Base-by-base conservation (phyloP, 345 rosid species). In the Lepidium africanum region DNA sequence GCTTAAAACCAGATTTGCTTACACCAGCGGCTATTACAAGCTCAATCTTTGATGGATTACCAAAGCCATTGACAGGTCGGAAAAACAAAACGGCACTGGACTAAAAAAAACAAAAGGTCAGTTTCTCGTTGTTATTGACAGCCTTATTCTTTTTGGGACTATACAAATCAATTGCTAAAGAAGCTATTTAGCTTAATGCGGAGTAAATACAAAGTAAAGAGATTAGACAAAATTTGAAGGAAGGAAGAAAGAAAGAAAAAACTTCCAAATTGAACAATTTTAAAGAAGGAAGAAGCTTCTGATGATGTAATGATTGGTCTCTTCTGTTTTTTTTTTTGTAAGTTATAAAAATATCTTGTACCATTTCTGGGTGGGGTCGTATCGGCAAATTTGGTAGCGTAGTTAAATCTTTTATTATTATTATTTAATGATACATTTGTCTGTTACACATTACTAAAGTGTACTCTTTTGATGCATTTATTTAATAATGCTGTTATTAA, bases 31-130 rank as follows among this genome's bases (percentile, higher is more conserved):
- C 87, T 2, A 85, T 70, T 25, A 76, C 79, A 48, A 76, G 78
- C 75, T 88, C 98, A 2, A 90, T 90, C 61, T 84, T 92, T 61
- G 98, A 90, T 76, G 94, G 96, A n/a, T 80, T 83, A 63, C 78
- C 78, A 55, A 75, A 68, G 61, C 78, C 78, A 11, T 75, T 75
- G 75, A 75, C 92, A 9, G 91, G 83, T 35, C 79, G 90, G 52
- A 83, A 63, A 78, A 83, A 78, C 84, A 88, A 90, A 80, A 81
- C 97, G 3, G 98, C 98, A 4, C 71, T 90, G 58, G 98, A 92
- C 85, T 92, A 32, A 60, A 32, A 1, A 5, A 32, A 1, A 5
- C 33, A 11, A 25, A 62, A 48, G 67, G 73, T 63, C 63, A 49
- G 75, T 55, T 75, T 57, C 63, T 76, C 9, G 62, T 49, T 64